Evolutionary conservation across 2,329 filamentous ascomycete species (phyloP).

Genomic region (Zelopaecilomyces penicillatus): DNA sequence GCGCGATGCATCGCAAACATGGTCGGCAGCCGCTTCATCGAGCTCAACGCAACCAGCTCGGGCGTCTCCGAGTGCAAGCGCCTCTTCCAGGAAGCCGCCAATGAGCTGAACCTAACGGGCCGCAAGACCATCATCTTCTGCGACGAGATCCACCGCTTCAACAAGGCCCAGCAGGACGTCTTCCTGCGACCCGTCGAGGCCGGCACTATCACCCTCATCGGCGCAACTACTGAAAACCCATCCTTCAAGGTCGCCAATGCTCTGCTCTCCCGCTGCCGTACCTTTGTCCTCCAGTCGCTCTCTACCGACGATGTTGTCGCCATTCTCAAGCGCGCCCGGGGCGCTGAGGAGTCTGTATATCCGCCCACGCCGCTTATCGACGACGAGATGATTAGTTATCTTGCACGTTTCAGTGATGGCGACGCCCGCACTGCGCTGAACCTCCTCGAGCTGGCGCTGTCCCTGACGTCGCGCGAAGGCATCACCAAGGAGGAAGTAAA

Average conservation of each 20-base stretch:
- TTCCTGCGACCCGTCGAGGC: slow-evolving; percentile 89
- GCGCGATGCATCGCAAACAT: slow-evolving; percentile 79
- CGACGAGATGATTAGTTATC: slow-evolving; percentile 67
- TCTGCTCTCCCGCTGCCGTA: slow-evolving; percentile 79
- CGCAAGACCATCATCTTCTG: slow-evolving; percentile 94
- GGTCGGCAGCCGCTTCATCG: slow-evolving; percentile 79
- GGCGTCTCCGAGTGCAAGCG: slow-evolving; percentile 89
- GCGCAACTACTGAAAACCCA: slow-evolving; percentile 94
- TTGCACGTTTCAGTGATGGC: slow-evolving; percentile 81
- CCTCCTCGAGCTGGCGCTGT: slow-evolving; percentile 80
- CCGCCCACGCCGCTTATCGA: slow-evolving; percentile 56
- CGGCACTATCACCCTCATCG: slow-evolving; percentile 83
- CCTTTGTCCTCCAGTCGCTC: slow-evolving; percentile 76
- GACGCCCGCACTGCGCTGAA: slow-evolving; percentile 91
- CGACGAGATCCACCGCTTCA: slow-evolving; percentile 92
- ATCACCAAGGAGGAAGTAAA: slow-evolving; percentile 74
- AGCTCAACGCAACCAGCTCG: slow-evolving; percentile 88
- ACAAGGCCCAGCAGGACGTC: slow-evolving; percentile 87
- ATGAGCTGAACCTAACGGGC: slow-evolving; percentile 72
- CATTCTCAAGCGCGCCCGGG: slow-evolving; percentile 71
- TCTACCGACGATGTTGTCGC: slow-evolving; percentile 59
- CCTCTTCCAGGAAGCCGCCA: slow-evolving; percentile 75
- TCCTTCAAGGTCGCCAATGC: slow-evolving; percentile 88
- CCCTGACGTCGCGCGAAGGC: slow-evolving; percentile 48
- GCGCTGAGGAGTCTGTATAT: slow-evolving; percentile 42